Conservation (phyloP, 805 yeast genomes). For the Candida dendrica region DNA sequence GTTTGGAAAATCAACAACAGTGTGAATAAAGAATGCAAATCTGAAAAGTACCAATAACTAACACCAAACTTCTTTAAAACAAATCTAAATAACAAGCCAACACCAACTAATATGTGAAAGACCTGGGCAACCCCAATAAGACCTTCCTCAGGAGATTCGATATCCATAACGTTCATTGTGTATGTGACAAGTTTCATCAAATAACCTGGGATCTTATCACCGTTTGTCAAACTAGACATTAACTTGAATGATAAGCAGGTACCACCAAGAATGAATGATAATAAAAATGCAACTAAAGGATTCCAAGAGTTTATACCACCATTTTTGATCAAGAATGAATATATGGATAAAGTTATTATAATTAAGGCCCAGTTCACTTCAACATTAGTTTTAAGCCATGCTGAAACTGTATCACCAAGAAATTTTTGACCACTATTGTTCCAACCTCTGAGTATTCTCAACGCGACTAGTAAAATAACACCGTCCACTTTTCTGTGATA, state of each 20-base stretch:
- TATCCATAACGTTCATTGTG: constrained; percentile 24
- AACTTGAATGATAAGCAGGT: constrained; percentile 49
- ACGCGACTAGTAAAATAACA: constrained; percentile 18
- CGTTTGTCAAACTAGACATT: constrained; percentile 44
- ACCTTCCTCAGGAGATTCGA: constrained; percentile 21
- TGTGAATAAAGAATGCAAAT: constrained; percentile 29
- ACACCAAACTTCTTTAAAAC: constrained; percentile 2
- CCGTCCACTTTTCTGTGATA: constrained; percentile 5
- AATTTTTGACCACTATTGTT: constrained; percentile 86
- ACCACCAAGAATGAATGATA: constrained; percentile 37
- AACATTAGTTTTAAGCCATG: constrained; percentile 29
- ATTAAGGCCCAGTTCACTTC: constrained; percentile 42
- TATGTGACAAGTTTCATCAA: constrained; percentile 18
- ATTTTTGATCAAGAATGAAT: constrained; percentile 19
- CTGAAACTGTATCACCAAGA: constrained; percentile 41
- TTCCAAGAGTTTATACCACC: constrained; percentile 17
- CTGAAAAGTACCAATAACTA: constrained; percentile 23
- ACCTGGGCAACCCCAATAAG: constrained; percentile 28
- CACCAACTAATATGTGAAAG: constrained; percentile 26
- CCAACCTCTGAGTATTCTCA: constrained; percentile 74
- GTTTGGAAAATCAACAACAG: constrained; percentile 43
- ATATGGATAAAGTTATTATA: constrained; percentile 27
- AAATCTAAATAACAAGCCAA: constrained; percentile 26
- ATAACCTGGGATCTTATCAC: constrained; percentile 42
- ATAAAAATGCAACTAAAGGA: constrained; percentile 33